A percentile compares a stretch with the other conserved stretches of the same genome.
phyloP scores from a whole-genome alignment of 73 alveolate species.

The Paramecium biaurelia region DNA sequence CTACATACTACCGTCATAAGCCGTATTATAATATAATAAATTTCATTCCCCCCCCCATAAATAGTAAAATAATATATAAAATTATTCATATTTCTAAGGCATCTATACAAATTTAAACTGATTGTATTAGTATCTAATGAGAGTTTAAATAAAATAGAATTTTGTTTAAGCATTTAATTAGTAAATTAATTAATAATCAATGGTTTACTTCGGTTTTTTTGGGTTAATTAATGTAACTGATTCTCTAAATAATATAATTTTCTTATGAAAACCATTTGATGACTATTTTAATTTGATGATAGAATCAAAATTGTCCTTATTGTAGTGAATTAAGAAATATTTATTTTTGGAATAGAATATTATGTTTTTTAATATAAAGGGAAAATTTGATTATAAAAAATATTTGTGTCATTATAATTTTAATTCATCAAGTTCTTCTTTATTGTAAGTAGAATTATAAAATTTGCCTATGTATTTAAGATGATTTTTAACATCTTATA shows the following conservation, averaged over 20 bases:
- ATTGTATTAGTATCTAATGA: background rate
- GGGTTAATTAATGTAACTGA: background rate
- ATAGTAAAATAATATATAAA: background rate
- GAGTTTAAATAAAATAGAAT: background rate
- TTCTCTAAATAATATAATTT: background rate
- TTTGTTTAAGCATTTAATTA: background rate
- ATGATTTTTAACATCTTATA: slow-evolving; percentile 32
- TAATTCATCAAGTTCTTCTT: background rate
- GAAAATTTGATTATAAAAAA: background rate
- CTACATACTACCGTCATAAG: slow-evolving; percentile 15
- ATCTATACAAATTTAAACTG: background rate
- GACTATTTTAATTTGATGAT: too few species aligned
- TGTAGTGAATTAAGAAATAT: too few species aligned
- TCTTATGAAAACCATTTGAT: background rate
- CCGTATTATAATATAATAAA: background rate
- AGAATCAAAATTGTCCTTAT: too few species aligned
- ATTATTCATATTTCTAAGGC: background rate
- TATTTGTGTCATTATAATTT: background rate
- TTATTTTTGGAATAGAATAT: background rate
- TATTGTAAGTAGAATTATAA: background rate
- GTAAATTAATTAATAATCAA: background rate
- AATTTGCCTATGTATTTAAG: background rate
- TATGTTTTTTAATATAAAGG: background rate
- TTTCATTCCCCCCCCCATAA: slow-evolving; percentile 10
- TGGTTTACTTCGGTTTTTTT: background rate